Evolutionary conservation across 345 rosid species (phyloP), one percentile per base, ranked within the genome.

Genomic region (Jatropha curcas): DNA sequence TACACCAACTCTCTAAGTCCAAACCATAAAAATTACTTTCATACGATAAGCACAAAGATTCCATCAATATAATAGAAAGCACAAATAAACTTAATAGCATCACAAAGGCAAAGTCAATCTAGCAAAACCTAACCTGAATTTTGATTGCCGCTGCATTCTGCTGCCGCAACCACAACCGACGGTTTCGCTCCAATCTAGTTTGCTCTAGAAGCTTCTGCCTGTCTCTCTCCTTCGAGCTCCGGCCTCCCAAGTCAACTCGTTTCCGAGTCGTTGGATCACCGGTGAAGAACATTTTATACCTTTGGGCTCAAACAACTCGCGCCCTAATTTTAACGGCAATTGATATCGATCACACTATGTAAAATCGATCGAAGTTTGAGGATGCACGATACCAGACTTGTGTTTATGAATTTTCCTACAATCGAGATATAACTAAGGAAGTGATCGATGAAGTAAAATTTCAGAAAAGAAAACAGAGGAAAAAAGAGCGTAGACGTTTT

Each of bases 181-280:
- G 94, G 71, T 96, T 86, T 4, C 99, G 88, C 84, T 96, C 98
- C 86, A 87, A 76, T 65, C 98, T 84, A 34, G 99, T 90, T 80
- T 92, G 96, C 77, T 96, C 98, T 19, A 96, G 80, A 82, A 96
- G 99, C 84, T 96, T 96, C 84, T 91, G 87, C 59, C 94, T 88
- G 63, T 96, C 99, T 76, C 97, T 86, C 83, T 96, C 98, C 82
- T 96, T 96, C 7, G 96, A 84, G 69, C 99, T 96, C 84, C 98
- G 89, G 60, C 99, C 99, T 56, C 99, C 99, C 77, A 96, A 86
- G 80, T 90, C 99, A 39, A 96, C 99, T 74, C 99, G 90, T 84
- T 91, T 96, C 77, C 98, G 88, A 63, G 93, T 86, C 37, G 96
- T 84, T 1, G 98, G 85, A 88, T 96, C 99, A 70, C 99, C 99